Percentiles rank a stretch among this genome's conserved stretches.
phyloP scores from a whole-genome alignment of 2,329 filamentous ascomycete genomes.

The Zelopaecilomyces penicillatus region DNA sequence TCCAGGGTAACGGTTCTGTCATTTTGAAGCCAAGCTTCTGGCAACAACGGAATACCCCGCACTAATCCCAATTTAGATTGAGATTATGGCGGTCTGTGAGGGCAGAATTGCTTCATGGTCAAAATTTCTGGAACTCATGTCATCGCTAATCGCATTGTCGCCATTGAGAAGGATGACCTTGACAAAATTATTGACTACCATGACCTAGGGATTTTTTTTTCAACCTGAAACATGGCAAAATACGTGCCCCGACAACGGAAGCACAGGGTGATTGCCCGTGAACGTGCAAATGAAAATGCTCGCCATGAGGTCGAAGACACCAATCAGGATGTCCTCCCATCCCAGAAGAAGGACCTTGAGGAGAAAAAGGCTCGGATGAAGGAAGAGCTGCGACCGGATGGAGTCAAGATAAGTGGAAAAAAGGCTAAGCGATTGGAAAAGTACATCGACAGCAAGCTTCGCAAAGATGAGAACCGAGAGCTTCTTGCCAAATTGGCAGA shows the following conservation, averaged over 20 bases:
- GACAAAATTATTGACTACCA: conserved; percentile 9
- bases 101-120: conserved; percentile 27
- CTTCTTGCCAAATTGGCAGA: conserved; percentile 76
- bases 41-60: conserved; percentile 17
- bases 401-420: conserved; percentile 51
- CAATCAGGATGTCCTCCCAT: conserved; percentile 27
- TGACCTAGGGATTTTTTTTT: conserved; percentile 5
- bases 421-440: conserved; percentile 61
- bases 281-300: conserved; percentile 39
- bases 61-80: conserved; percentile 23
- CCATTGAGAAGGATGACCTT: conserved; percentile 6
- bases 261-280: conserved; percentile 59
- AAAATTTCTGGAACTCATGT: conserved; percentile 24
- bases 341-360: conserved; percentile 42
- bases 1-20: too few species aligned
- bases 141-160: conserved; percentile 1
- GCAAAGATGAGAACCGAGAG: conserved; percentile 83
- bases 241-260: conserved; percentile 59
- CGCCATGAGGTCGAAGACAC: conserved; percentile 30
- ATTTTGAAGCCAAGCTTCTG: neutral
- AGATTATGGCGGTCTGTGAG: conserved; percentile 25
- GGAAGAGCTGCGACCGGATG: conserved; percentile 43
- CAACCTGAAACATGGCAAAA: conserved; percentile 35
- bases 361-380: conserved; percentile 48
- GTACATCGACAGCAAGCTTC: conserved; percentile 79